Conservation (phyloP, 169 alveolate species). For the Plasmodium sp. region DNA sequence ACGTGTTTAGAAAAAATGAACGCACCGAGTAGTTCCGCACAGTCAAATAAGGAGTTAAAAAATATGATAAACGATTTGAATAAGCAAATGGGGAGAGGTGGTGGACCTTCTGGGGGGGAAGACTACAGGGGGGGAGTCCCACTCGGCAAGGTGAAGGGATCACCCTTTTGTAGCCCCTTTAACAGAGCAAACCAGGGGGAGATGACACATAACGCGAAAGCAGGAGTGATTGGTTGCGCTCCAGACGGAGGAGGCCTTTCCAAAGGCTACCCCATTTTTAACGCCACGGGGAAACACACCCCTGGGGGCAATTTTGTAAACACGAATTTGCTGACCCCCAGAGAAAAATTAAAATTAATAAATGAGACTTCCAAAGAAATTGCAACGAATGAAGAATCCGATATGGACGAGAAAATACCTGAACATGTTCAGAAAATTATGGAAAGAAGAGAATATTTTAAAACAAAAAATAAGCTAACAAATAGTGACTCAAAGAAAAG, state of each 20-base stretch:
- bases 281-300: neutral
- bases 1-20: conserved; percentile 17
- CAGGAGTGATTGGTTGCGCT: neutral
- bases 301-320: neutral
- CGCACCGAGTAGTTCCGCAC: neutral
- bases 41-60: conserved; percentile 24
- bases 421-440: conserved; percentile 65
- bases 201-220: neutral
- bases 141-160: neutral
- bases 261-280: neutral
- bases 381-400: conserved; percentile 23
- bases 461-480: conserved; percentile 7
- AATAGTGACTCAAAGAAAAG: neutral
- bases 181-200: neutral
- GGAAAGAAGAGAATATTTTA: conserved; percentile 74
- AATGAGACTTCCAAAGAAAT: conserved; percentile 48
- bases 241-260: neutral
- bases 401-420: conserved; percentile 34
- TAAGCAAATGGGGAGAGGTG: neutral
- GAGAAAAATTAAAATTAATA: conserved; percentile 31
- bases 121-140: neutral
- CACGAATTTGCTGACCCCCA: conserved; percentile 20
- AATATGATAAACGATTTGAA: conserved; percentile 15
- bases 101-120: neutral
- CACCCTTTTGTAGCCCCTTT: neutral